Evolutionary conservation across 225 moss, liverwort and hornwort genomes (phyloP).

Genomic region (Pseudoscleropodium purum): DNA sequence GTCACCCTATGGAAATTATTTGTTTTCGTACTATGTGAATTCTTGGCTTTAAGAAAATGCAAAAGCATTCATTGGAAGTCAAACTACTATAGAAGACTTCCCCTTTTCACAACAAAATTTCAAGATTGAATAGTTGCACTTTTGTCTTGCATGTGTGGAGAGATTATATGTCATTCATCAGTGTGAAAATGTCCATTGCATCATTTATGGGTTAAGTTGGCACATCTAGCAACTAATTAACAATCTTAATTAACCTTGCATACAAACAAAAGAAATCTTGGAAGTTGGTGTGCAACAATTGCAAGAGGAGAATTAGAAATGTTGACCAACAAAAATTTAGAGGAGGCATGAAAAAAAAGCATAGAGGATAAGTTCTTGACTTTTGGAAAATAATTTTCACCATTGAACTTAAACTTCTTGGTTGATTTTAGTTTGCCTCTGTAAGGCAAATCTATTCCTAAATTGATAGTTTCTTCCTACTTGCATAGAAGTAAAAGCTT

Average conservation of each 20-base stretch:
- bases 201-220: background rate
- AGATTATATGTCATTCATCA: too few relatives aligned
- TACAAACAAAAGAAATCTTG: background rate
- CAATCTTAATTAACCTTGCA: background rate
- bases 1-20: too few relatives aligned
- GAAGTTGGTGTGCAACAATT: background rate
- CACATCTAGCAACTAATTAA: background rate
- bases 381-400: background rate
- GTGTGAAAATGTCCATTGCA: too few relatives aligned
- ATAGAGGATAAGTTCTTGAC: fast-evolving
- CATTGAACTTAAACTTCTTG: background rate
- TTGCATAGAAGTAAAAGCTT: background rate
- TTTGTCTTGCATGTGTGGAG: too few relatives aligned
- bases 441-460: background rate
- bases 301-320: background rate
- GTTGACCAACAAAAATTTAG: fast-evolving
- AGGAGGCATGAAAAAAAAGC: fast-evolving
- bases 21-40: too few relatives aligned
- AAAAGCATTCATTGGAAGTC: too few relatives aligned
- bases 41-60: too few relatives aligned
- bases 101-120: too few relatives aligned
- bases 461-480: background rate
- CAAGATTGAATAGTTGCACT: too few relatives aligned
- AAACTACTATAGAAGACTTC: too few relatives aligned
- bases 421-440: background rate